These are phyloP conservation scores for Globomyces pollinis-pini DNA, from an alignment of 192 early-diverging fungal genomes.

Conservation along the genomic window DNA sequence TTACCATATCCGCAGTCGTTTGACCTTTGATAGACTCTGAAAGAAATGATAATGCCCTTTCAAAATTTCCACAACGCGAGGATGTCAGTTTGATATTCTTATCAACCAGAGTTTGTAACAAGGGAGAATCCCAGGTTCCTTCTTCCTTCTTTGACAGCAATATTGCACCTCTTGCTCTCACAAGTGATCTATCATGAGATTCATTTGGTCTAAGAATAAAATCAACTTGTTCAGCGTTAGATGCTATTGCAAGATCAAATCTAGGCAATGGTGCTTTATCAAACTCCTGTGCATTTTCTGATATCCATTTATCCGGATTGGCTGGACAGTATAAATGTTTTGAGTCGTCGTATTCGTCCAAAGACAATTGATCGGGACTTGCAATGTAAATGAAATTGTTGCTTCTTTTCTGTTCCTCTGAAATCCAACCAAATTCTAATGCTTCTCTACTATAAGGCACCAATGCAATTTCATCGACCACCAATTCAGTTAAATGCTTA, in stretches of 20 bases:
- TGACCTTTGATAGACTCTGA: too few species aligned
- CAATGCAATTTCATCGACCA: conserved; percentile 16
- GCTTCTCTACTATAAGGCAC: not conserved
- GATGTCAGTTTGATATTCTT: not conserved
- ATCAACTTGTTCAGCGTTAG: conserved; percentile 12
- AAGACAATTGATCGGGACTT: too few species aligned
- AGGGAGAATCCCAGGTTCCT: too few species aligned
- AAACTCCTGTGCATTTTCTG: not conserved
- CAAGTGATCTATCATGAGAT: conserved; percentile 10
- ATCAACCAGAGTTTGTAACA: not conserved
- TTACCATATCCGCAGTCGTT: too few species aligned
- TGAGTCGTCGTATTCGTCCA: too few species aligned
- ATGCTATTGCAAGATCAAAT: conserved; percentile 7
- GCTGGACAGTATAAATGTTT: not conserved
- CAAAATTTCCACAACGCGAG: not conserved
- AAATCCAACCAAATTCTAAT: not conserved
- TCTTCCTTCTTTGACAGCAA: not conserved
- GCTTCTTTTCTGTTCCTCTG: too few species aligned
- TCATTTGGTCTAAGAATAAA: conserved; percentile 2
- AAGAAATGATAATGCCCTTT: too few species aligned
- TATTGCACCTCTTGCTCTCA: conserved; percentile 8
- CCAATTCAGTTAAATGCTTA: conserved; percentile 20
- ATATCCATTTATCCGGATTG: not conserved
- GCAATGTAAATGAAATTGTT: too few species aligned
- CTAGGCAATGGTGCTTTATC: not conserved